Evolutionary conservation across 805 yeast species (phyloP).

Genomic region (Sugiyamaella floridensis): DNA sequence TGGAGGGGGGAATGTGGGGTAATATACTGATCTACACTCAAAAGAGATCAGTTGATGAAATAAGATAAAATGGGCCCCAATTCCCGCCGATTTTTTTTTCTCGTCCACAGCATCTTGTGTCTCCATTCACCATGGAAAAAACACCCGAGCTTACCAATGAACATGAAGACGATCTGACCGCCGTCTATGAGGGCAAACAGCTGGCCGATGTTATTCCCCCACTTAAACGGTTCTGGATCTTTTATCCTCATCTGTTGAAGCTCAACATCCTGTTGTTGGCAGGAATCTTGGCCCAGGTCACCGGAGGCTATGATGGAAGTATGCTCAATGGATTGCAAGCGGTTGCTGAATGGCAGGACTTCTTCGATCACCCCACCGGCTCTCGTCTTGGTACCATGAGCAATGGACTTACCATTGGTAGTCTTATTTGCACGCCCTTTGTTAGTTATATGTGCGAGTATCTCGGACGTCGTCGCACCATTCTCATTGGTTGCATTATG

Average conservation of each 20-base stretch:
- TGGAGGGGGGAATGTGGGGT: too few relatives aligned
- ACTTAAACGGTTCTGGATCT: slow-evolving; percentile 5
- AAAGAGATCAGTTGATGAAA: too few relatives aligned
- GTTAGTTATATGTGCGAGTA: slow-evolving; percentile 53
- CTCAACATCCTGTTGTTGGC: slow-evolving; percentile 14
- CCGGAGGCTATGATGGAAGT: slow-evolving; percentile 15
- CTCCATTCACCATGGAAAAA: background rate
- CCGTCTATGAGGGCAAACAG: slow-evolving; percentile 4
- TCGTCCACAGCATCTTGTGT: background rate
- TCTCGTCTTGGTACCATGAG: slow-evolving; percentile 10
- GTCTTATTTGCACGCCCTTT: slow-evolving; percentile 60
- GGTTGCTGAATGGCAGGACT: slow-evolving; percentile 20
- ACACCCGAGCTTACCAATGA: background rate
- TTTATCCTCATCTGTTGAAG: slow-evolving; percentile 7
- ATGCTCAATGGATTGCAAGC: slow-evolving; percentile 15
- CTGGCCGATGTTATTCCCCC: slow-evolving; percentile 8
- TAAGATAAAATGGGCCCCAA: too few relatives aligned
- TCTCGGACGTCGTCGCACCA: slow-evolving; percentile 56
- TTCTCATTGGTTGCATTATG: slow-evolving; percentile 46
- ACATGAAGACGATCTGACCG: background rate
- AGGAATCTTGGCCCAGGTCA: slow-evolving; percentile 10
- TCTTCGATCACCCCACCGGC: slow-evolving; percentile 12
- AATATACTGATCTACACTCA: too few relatives aligned
- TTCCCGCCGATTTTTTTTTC: too few relatives aligned
- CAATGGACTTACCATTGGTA: slow-evolving; percentile 39